Conservation (phyloP, 176 grass and related monocot genomes). For the Tillandsia fasciculata region DNA sequence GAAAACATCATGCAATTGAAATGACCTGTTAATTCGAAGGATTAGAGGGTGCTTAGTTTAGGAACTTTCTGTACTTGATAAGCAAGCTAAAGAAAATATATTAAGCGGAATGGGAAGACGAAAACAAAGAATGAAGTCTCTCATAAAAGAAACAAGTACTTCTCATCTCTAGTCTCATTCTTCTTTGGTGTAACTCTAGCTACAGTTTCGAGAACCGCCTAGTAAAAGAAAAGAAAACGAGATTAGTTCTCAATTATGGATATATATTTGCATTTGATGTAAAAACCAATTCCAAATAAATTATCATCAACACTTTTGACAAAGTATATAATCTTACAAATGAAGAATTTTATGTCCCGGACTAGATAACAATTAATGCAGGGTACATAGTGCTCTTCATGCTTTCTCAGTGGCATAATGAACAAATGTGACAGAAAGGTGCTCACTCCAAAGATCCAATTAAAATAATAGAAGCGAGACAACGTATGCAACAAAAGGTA, state of each 20-base stretch:
- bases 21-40: slow-evolving; percentile 46
- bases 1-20: slow-evolving; percentile 95
- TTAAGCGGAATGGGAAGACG: slow-evolving; percentile 18
- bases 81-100: slow-evolving; percentile 8
- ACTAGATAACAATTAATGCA: too few species aligned
- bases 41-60: slow-evolving; percentile 12
- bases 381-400: too few species aligned
- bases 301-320: too few species aligned
- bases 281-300: too few species aligned
- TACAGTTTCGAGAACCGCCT: slow-evolving; percentile 96
- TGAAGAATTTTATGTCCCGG: too few species aligned
- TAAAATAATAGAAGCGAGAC: too few species aligned
- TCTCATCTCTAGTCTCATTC: slow-evolving; percentile 96
- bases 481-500: too few species aligned
- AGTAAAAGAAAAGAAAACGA: slow-evolving; percentile 1
- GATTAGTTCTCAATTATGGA: background rate
- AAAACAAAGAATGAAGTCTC: slow-evolving; percentile 9
- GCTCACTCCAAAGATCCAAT: too few species aligned
- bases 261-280: too few species aligned
- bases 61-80: background rate
- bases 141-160: slow-evolving; percentile 41
- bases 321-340: too few species aligned
- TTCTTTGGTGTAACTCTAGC: slow-evolving; percentile 89
- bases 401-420: too few species aligned
- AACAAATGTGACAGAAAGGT: too few species aligned